A percentile compares a stretch with the other conserved stretches of the same genome.
Conservation (phyloP, 192 early-diverging fungal species). For the Linderina pennispora region DNA sequence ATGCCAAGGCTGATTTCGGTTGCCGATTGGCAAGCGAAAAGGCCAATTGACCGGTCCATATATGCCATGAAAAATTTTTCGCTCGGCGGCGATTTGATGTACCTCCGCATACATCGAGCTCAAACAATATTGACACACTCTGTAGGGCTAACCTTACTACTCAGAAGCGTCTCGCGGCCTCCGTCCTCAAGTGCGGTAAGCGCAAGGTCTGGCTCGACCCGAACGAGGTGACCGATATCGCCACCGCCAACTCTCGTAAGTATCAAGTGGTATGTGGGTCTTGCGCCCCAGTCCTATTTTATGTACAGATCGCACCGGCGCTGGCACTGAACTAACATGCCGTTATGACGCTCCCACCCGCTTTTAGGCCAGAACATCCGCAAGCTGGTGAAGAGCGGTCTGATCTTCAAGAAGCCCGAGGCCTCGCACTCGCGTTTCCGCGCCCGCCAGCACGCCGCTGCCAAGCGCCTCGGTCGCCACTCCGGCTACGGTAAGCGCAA, state of each 20-base stretch:
- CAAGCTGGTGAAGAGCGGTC: conserved; percentile 95
- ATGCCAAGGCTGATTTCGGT: too few species aligned
- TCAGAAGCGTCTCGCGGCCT: conserved; percentile 96
- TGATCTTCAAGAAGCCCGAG: conserved; percentile 92
- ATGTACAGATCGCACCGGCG: too few species aligned
- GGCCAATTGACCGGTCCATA: too few species aligned
- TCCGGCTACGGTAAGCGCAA: conserved; percentile 87
- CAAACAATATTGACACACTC: neutral
- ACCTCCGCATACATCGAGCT: too few species aligned
- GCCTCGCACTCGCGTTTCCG: conserved; percentile 88
- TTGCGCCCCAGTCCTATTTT: neutral
- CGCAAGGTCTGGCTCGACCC: conserved; percentile 99
- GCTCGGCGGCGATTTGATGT: too few species aligned
- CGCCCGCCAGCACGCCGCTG: conserved; percentile 80
- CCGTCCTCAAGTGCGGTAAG: conserved; percentile 96
- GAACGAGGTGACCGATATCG: conserved; percentile 90
- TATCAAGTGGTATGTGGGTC: conserved; percentile 7
- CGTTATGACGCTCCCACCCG: too few species aligned
- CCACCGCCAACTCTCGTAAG: conserved; percentile 97
- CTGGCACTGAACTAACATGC: too few species aligned
- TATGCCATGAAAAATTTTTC: too few species aligned
- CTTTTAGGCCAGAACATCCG: conserved; percentile 76
- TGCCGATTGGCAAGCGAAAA: too few species aligned
- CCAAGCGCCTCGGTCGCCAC: conserved; percentile 97
- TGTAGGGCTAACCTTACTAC: conserved; percentile 66